These are phyloP conservation scores for Candida sp. DNA, from an alignment of 1,139 yeast genomes.

Conservation along the genomic window DNA sequence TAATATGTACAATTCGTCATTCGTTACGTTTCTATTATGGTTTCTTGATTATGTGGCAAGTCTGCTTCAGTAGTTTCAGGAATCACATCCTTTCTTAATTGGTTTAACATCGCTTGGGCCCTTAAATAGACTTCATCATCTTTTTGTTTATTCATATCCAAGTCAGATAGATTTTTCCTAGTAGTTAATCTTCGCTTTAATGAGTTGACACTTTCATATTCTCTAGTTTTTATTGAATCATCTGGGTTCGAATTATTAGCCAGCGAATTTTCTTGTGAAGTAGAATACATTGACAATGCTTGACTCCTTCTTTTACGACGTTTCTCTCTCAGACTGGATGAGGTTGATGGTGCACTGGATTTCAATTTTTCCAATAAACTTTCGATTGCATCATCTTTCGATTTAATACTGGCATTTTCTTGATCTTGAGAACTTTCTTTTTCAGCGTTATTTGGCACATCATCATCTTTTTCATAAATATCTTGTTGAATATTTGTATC, in stretches of 20 bases:
- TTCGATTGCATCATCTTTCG: constrained; percentile 28
- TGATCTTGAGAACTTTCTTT: constrained; percentile 10
- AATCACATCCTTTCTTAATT: constrained; percentile 17
- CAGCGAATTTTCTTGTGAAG: neutral
- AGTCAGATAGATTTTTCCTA: constrained; percentile 20
- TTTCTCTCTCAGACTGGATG: constrained; percentile 17
- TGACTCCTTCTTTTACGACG: constrained; percentile 26
- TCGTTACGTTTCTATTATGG: neutral
- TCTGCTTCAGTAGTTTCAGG: neutral
- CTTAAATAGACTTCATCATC: constrained; percentile 30
- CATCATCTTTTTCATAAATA: constrained; percentile 8
- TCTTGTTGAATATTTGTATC: constrained; percentile 5
- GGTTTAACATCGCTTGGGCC: constrained; percentile 42
- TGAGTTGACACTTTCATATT: constrained; percentile 39
- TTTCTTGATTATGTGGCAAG: neutral
- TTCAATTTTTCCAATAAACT: constrained; percentile 35
- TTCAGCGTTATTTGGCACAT: constrained; percentile 9
- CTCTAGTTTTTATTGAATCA: constrained; percentile 7
- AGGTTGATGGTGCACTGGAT: constrained; percentile 22
- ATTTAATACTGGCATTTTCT: constrained; percentile 12
- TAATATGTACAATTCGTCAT: neutral
- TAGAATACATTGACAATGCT: constrained; percentile 34
- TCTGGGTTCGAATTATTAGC: neutral
- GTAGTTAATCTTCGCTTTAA: constrained; percentile 38
- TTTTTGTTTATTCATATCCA: constrained; percentile 11